Base-by-base conservation (phyloP, 768 basidiomycete genomes). In the Boletus subparvulus region DNA sequence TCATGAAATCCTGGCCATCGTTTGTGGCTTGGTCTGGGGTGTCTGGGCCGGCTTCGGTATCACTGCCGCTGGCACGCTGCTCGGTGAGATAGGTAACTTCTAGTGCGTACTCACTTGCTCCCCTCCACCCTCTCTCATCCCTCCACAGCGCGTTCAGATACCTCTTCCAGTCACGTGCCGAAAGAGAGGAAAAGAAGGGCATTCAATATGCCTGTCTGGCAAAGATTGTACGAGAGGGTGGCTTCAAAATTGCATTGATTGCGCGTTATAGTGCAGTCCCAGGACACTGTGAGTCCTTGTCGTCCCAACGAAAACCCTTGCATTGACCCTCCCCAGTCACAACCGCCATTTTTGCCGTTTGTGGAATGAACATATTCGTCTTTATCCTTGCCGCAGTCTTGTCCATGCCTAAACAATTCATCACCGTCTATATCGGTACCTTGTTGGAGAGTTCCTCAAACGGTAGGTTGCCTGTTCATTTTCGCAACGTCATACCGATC, bases 1-100 rank as follows among this genome's bases (percentile, higher is more conserved):
- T 6, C 94, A 96, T 60, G 94, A 96, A 78, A 90, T 96, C 54
- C 78, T 96, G 40, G 90, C 91, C 24, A 81, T 95, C 36, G 77
- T 96, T 8, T 93, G 92, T 64, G 94, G 94, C 17, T 71, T 96
- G 35, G 90, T 96, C 3, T 97, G 92, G 92, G 93, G 92, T 3
- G 75, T 94, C 3, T 87, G 94, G 80, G 66, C 80, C 24, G 94
- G 94, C 3, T 96, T 96, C 63, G 94, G 74, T 0, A 95, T 97
- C 65, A 90, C 92, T 17, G 82, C 83, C 3, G 89, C 85, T 8
- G 90, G 92, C 1, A 94, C 92, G 0, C 85, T 93, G 62, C 44
- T 94, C 0, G 94, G 92, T 39, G 93, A 95, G 77, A 74, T 93
- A 16, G 93, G 89, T 47, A 93, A 92, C 70, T 94, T 89, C 61